Evolutionary conservation across 306 rosid species (phyloP).

Genomic region (Elaeagnus macrophylla): DNA sequence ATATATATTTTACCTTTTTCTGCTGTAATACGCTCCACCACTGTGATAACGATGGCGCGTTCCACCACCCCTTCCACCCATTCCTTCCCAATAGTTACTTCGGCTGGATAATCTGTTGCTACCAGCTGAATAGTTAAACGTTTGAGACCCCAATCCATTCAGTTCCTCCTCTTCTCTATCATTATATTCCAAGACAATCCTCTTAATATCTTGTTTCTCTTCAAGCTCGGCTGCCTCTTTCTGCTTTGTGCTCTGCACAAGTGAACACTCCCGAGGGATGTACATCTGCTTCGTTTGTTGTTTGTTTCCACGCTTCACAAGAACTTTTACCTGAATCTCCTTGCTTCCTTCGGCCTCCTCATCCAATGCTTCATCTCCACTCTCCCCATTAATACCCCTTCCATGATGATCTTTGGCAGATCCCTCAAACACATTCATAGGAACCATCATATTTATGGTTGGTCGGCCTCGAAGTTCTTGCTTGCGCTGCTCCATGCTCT

Average conservation of each 20-base stretch:
- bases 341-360: slow-evolving; percentile 67
- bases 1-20: slow-evolving; percentile 41
- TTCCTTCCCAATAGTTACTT: slow-evolving; percentile 55
- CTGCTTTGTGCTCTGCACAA: slow-evolving; percentile 93
- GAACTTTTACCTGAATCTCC: slow-evolving; percentile 93
- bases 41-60: slow-evolving; percentile 68
- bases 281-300: slow-evolving; percentile 94
- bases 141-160: slow-evolving; percentile 72
- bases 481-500: slow-evolving; percentile 95
- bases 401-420: slow-evolving; percentile 80
- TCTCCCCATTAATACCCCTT: slow-evolving; percentile 69
- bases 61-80: slow-evolving; percentile 57
- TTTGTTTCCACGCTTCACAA: slow-evolving; percentile 97
- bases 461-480: slow-evolving; percentile 89
- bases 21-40: slow-evolving; percentile 53
- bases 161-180: slow-evolving; percentile 98
- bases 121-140: slow-evolving; percentile 66
- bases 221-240: slow-evolving; percentile 98
- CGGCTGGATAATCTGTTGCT: slow-evolving; percentile 48
- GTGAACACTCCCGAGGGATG: slow-evolving; percentile 84
- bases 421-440: slow-evolving; percentile 90
- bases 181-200: slow-evolving; percentile 86
- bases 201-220: slow-evolving; percentile 98
- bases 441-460: slow-evolving; percentile 87
- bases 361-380: slow-evolving; percentile 78